Percentiles rank a stretch among this genome's conserved stretches.
phyloP scores from a whole-genome alignment of 345 rosid species.

The Luvunga scandens region DNA sequence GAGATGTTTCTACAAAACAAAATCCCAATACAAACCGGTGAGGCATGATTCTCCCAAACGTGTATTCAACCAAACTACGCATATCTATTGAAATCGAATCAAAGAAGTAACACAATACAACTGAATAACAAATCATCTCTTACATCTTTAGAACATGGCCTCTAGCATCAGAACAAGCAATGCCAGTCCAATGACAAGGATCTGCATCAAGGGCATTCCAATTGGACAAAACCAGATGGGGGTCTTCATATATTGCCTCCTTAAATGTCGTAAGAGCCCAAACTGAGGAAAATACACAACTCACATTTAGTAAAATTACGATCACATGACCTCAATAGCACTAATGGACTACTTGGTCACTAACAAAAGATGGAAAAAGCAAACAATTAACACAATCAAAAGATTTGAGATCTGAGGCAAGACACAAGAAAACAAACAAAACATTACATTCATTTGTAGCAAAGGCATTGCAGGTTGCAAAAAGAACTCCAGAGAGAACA shows the following conservation, averaged over 20 bases:
- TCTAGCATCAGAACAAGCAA: slow-evolving; percentile 51
- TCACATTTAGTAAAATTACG: slow-evolving; percentile 22
- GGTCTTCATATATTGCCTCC: slow-evolving; percentile 92
- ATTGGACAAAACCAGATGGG: slow-evolving; percentile 62
- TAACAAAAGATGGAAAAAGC: slow-evolving; percentile 3
- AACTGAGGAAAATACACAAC: slow-evolving; percentile 37
- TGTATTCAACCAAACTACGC: background rate
- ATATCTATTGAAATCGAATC: slow-evolving; percentile 4
- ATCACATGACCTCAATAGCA: slow-evolving; percentile 11
- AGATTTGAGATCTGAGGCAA: slow-evolving; percentile 55
- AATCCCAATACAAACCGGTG: slow-evolving; percentile 11
- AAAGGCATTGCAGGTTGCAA: slow-evolving; percentile 50
- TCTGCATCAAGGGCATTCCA: slow-evolving; percentile 79
- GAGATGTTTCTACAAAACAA: slow-evolving; percentile 69
- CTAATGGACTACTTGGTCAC: background rate
- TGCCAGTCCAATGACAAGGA: slow-evolving; percentile 88
- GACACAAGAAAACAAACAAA: background rate
- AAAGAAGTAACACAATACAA: background rate
- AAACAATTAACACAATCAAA: background rate
- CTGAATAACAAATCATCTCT: slow-evolving; percentile 18
- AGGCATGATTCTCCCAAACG: slow-evolving; percentile 15
- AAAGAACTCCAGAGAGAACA: slow-evolving; percentile 42
- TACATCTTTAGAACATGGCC: slow-evolving; percentile 86
- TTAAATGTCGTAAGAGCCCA: slow-evolving; percentile 70
- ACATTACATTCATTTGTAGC: slow-evolving; percentile 63